phyloP scores from a whole-genome alignment of 352 stramenopile genomes.

The Nannochloropsis limnetica region DNA sequence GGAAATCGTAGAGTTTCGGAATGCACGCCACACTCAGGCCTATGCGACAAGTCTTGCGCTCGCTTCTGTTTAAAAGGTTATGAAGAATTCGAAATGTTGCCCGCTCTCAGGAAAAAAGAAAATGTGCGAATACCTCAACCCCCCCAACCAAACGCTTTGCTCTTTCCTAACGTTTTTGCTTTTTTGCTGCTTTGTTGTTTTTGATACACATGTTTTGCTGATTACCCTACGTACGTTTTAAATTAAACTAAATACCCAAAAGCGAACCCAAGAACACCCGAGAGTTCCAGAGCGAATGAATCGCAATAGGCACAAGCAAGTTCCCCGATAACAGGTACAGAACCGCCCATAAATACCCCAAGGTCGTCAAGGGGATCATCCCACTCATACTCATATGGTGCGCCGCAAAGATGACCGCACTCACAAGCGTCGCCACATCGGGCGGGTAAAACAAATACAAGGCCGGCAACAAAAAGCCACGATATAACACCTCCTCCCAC shows the following conservation, averaged over 20 bases:
- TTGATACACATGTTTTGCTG: neutral
- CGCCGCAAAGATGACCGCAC: slow-evolving; percentile 57
- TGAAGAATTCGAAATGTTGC: neutral
- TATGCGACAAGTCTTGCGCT: no score
- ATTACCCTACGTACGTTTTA: neutral
- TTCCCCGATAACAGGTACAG: slow-evolving; percentile 63
- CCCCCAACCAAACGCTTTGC: neutral
- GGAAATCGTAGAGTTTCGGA: no score
- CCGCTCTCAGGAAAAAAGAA: neutral
- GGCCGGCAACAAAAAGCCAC: slow-evolving; percentile 58
- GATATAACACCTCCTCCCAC: slow-evolving; percentile 64
- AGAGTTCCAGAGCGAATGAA: slow-evolving; percentile 69
- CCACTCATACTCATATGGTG: slow-evolving; percentile 58
- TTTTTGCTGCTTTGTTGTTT: neutral
- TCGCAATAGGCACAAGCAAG: slow-evolving; percentile 60
- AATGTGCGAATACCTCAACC: no score
- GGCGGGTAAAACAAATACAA: slow-evolving; percentile 52
- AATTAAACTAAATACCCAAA: slow-evolving; percentile 59
- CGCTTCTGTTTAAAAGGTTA: no score
- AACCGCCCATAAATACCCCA: slow-evolving; percentile 62
- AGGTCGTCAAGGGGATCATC: slow-evolving; percentile 60
- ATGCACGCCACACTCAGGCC: no score
- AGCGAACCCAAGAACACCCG: slow-evolving; percentile 66
- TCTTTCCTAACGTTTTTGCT: no score
- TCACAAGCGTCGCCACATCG: slow-evolving; percentile 53